A percentile compares a stretch with the other conserved stretches of the same genome.
Evolutionary conservation across 129 eudicot species (phyloP).

Genomic region (carrot (Daucus carota)): DH1_v3.0 NC_030385.2:11629001-11629500

Average conservation of each 20-base stretch:
- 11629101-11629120: not conserved
- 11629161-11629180: not conserved
- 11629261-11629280: no score
- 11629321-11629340: not conserved
- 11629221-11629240: not conserved
- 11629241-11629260: no score
- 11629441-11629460: not conserved
- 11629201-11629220: not conserved
- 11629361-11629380: not conserved
- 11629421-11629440: not conserved
- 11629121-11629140: not conserved
- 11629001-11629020: not conserved
- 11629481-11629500: not conserved
- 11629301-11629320: not conserved
- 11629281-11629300: not conserved
- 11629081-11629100: not conserved
- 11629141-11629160: not conserved
- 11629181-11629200: not conserved
- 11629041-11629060: not conserved
- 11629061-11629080: not conserved
- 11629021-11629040: not conserved
- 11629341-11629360: not conserved
- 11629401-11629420: not conserved
- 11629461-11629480: not conserved
- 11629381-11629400: not conserved